Percentiles rank a stretch among this genome's conserved stretches.
These are phyloP conservation scores for Polyporus arcularius DNA, from an alignment of 768 basidiomycete genomes.

Conservation along the genomic window DNA sequence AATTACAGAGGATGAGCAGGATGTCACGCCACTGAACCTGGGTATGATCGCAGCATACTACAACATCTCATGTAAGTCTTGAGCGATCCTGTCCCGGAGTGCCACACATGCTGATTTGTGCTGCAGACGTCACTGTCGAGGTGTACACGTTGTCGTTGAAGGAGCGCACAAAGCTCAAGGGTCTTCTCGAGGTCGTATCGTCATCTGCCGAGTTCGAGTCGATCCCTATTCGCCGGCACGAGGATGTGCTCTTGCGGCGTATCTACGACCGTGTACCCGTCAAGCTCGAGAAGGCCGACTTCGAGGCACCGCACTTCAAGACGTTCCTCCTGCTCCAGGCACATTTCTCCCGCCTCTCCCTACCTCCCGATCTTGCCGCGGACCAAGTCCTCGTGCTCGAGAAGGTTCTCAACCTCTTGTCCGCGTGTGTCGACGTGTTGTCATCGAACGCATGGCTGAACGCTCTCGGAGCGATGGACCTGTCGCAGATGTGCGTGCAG, in stretches of 20 bases:
- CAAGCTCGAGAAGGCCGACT: constrained; percentile 82
- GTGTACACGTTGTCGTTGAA: constrained; percentile 95
- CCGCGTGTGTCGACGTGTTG: constrained; percentile 98
- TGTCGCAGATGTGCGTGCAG: constrained; percentile 98
- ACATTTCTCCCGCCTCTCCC: constrained; percentile 90
- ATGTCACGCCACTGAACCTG: constrained; percentile 86
- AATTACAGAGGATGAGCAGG: constrained; percentile 85
- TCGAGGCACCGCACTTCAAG: constrained; percentile 97
- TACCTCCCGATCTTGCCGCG: constrained; percentile 91
- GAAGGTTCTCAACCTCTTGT: constrained; percentile 88
- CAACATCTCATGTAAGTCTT: constrained; percentile 80
- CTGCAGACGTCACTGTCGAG: constrained; percentile 89
- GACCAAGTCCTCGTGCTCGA: constrained; percentile 88
- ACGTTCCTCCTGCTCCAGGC: constrained; percentile 96
- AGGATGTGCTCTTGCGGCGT: constrained; percentile 78
- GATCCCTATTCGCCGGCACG: constrained; percentile 94
- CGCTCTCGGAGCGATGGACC: constrained; percentile 95
- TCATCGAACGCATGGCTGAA: constrained; percentile 95
- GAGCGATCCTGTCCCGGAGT: too few relatives aligned
- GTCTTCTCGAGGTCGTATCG: constrained; percentile 93
- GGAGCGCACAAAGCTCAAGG: constrained; percentile 96
- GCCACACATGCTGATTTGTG: constrained; percentile 6
- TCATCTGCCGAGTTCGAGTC: constrained; percentile 96
- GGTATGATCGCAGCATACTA: constrained; percentile 99
- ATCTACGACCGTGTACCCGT: constrained; percentile 97